Percentiles rank a stretch among this genome's conserved stretches.
Evolutionary conservation across 495 filamentous ascomycete genomes (phyloP).

Genomic region (Mycothermus thermophilus): DNA sequence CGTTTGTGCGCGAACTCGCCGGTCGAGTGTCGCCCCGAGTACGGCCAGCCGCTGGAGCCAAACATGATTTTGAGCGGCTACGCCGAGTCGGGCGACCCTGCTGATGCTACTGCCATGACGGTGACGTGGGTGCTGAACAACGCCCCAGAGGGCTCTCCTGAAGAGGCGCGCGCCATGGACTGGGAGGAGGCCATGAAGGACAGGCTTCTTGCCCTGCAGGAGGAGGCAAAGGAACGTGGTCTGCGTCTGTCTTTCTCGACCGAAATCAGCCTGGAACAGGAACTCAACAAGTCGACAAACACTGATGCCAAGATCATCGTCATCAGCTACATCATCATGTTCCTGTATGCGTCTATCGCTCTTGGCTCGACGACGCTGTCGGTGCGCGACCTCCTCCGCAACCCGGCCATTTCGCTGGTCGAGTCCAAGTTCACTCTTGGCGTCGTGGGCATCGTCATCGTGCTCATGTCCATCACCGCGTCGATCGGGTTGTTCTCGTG

Average conservation of each 20-base stretch:
- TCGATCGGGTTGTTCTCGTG: slow-evolving; percentile 90
- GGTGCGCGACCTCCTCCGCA: slow-evolving; percentile 55
- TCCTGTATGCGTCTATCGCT: slow-evolving; percentile 85
- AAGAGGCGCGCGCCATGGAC: slow-evolving; percentile 61
- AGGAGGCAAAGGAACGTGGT: slow-evolving; percentile 64
- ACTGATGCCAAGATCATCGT: slow-evolving; percentile 95
- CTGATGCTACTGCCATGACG: slow-evolving; percentile 65
- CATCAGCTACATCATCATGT: slow-evolving; percentile 98
- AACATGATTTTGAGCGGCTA: slow-evolving; percentile 79
- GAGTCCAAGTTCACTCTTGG: slow-evolving; percentile 93
- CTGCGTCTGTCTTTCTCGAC: slow-evolving; percentile 86
- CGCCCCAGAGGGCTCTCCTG: slow-evolving; percentile 53
- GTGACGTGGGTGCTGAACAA: slow-evolving; percentile 97
- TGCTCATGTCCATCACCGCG: slow-evolving; percentile 91
- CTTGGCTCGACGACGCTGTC: slow-evolving; percentile 76
- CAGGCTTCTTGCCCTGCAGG: slow-evolving; percentile 55
- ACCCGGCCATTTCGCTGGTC: slow-evolving; percentile 71
- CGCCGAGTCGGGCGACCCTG: slow-evolving; percentile 48
- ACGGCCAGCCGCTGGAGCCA: slow-evolving; percentile 70
- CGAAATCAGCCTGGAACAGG: slow-evolving; percentile 83
- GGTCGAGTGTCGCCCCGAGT: slow-evolving; percentile 72
- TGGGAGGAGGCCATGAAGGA: slow-evolving; percentile 71
- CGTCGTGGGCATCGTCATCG: slow-evolving; percentile 82
- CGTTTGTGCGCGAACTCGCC: slow-evolving; percentile 60
- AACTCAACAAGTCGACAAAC: slow-evolving; percentile 91